Conservation (phyloP, 495 filamentous ascomycete genomes). For the Talaromyces nanjingensis region DNA sequence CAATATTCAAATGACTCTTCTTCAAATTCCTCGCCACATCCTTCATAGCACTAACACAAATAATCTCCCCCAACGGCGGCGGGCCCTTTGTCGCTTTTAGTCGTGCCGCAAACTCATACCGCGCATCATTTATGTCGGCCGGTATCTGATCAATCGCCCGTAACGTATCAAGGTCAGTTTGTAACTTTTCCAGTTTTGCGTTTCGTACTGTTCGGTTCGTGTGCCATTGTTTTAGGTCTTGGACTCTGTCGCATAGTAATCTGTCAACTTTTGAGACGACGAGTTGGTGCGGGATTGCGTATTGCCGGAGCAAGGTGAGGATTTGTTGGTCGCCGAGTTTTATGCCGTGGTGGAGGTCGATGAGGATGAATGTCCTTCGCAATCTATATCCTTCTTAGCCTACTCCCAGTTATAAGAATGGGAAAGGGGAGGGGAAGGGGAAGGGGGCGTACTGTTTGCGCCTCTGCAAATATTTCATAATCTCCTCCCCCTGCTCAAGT, state of each 20-base stretch:
- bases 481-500: slow-evolving; percentile 76
- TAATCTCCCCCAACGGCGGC: slow-evolving; percentile 43
- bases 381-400: slow-evolving; percentile 35
- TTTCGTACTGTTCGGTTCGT: slow-evolving; percentile 23
- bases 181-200: slow-evolving; percentile 22
- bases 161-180: slow-evolving; percentile 17
- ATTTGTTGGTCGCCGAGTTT: slow-evolving; percentile 65
- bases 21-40: slow-evolving; percentile 13
- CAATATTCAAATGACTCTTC: slow-evolving; percentile 36
- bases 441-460: slow-evolving; percentile 52
- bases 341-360: slow-evolving; percentile 75
- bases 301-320: slow-evolving; percentile 54
- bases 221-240: slow-evolving; percentile 23
- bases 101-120: neutral
- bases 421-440: neutral
- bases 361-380: slow-evolving; percentile 71
- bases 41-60: slow-evolving; percentile 38
- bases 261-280: slow-evolving; percentile 79
- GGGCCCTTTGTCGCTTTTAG: slow-evolving; percentile 24
- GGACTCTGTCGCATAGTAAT: slow-evolving; percentile 21
- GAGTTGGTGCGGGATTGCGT: slow-evolving; percentile 64
- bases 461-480: slow-evolving; percentile 71
- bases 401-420: neutral
- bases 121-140: neutral
- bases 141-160: neutral